Base-by-base conservation (phyloP, 1,284 basidiomycete genomes). In the Porogramme epimiltina region DNA sequence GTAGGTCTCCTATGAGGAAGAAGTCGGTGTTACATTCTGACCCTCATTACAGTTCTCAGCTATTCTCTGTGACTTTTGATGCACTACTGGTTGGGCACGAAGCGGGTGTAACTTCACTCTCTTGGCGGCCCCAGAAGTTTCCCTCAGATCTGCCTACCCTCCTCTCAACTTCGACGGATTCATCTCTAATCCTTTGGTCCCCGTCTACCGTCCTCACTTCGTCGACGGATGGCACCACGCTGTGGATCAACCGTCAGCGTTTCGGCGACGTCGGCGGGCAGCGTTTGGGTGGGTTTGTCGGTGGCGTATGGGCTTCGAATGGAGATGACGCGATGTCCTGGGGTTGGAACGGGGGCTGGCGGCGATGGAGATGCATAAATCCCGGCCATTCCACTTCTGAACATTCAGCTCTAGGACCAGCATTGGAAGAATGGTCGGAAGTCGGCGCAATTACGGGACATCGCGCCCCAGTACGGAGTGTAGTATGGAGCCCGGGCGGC, bases 211-310 rank as follows among this genome's bases (percentile, higher is more conserved):
- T 82, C 2, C 58, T 75, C 16, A 60, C 62, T 63, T 73, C 70
- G 11, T 60, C 73, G 0, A 67, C 73, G 6, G 73, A 78, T 19
- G 71, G 65, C 2, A 71, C 79, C 1, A 78, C 82, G 18, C 81
- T 98, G 41, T 98, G 95, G 95, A 85, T 93, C 40, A 93, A 90
- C 54, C 75, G 80, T 20, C 89, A 93, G 63, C 85, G 95, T 4
- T 98, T 98, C 65, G 95, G 95, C 34, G 93, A 97, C 57, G 80
- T 98, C 40, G 92, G 92, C 22, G 93, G 93, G 0, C 89, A 92
- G 61, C 82, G 93, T 31, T 75, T 97, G 3, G 92, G 90, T 31
- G 89, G 93, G 0, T 96, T 98, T 68, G 87, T 95, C 45, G 93
- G 93, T 2, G 93, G 89, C 0, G 61, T 93, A 6, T 98, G 94